phyloP scores from a whole-genome alignment of 768 basidiomycete species.

The Leccinum disarticulatum region DNA sequence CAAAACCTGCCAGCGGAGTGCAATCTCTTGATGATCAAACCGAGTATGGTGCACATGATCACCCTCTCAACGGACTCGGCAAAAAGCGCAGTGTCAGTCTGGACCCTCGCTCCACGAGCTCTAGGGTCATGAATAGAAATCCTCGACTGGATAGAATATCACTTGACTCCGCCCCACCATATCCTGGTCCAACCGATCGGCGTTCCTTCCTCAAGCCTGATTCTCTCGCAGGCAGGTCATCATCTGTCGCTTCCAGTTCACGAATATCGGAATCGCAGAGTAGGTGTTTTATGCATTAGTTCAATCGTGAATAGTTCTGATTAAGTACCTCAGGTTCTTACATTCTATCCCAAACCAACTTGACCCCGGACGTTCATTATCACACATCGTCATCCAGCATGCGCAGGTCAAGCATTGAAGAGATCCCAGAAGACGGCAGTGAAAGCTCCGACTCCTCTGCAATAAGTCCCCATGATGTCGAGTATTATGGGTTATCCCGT shows the following conservation, averaged over 20 bases:
- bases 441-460: conserved; percentile 9
- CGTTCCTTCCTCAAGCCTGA: not conserved
- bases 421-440: conserved; percentile 37
- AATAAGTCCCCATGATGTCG: conserved; percentile 3
- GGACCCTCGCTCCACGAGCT: conserved; percentile 5
- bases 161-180: conserved; percentile 33
- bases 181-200: conserved; percentile 18
- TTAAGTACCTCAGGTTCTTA: conserved; percentile 10
- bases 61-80: not conserved
- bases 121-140: not conserved
- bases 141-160: not conserved
- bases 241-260: conserved; percentile 12
- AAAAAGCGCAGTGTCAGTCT: conserved; percentile 12
- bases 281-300: not conserved
- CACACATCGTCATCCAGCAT: conserved; percentile 13
- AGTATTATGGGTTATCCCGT: conserved; percentile 16
- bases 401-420: conserved; percentile 43
- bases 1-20: conserved; percentile 13
- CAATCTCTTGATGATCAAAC: conserved; percentile 11
- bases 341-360: not conserved
- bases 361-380: conserved; percentile 3
- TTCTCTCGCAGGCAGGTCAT: conserved; percentile 7
- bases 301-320: not conserved
- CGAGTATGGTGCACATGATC: not conserved
- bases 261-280: conserved; percentile 10